A percentile compares a stretch with the other conserved stretches of the same genome.
These are phyloP conservation scores for Rutidosis leptorrhynchoides DNA, from an alignment of 129 eudicot genomes.

Conservation along the genomic window DNA sequence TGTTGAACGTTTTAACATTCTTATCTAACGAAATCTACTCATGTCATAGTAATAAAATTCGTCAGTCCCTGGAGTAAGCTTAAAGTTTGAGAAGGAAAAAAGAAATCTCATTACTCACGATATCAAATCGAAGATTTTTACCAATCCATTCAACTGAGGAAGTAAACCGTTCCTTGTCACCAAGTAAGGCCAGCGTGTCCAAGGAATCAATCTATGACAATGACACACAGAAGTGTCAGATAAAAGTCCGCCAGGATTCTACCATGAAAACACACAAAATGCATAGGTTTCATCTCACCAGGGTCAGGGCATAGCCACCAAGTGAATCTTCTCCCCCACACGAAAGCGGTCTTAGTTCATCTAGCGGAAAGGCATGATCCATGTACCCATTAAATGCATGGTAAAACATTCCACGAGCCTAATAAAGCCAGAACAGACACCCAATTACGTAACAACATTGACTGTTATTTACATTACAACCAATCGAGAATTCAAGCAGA, in stretches of 20 bases:
- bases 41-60: neutral
- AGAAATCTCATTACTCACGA: constrained; percentile 59
- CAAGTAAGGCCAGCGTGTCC: constrained; percentile 92
- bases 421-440: too few relatives aligned
- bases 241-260: too few relatives aligned
- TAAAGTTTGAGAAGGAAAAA: too few relatives aligned
- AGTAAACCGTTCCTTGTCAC: constrained; percentile 70
- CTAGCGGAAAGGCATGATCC: constrained; percentile 95
- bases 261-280: too few relatives aligned
- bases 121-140: constrained; percentile 94
- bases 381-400: constrained; percentile 97
- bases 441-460: too few relatives aligned
- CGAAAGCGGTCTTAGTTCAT: constrained; percentile 83
- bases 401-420: constrained; percentile 93
- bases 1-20: too few relatives aligned
- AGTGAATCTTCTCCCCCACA: constrained; percentile 95
- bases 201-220: constrained; percentile 63
- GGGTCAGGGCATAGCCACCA: constrained; percentile 94
- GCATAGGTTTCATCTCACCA: too few relatives aligned
- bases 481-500: too few relatives aligned
- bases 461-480: too few relatives aligned
- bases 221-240: too few relatives aligned
- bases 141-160: constrained; percentile 96
- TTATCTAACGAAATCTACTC: too few relatives aligned
- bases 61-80: too few relatives aligned